Conservation (phyloP, 176 grass and related monocot genomes). For the Oryza nivara region DNA sequence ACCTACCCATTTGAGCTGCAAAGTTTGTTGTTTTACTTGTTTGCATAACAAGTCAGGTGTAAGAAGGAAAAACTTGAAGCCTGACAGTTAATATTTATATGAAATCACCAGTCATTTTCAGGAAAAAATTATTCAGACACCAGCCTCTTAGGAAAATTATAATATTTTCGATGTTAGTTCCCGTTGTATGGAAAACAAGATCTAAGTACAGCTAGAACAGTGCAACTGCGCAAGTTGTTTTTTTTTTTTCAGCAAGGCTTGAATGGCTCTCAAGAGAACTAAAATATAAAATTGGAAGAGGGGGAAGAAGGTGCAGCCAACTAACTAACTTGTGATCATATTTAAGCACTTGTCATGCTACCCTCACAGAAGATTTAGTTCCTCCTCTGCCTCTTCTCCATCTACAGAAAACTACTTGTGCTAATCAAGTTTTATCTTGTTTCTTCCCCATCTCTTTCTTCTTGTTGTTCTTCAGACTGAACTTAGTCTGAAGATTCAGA, state of each 20-base stretch:
- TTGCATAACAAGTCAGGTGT: background rate
- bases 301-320: conserved; percentile 44
- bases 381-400: conserved; percentile 9
- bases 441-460: background rate
- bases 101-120: background rate
- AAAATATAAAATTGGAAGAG: background rate
- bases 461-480: conserved; percentile 35
- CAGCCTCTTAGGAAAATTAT: conserved; percentile 10
- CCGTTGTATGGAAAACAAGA: conserved; percentile 18
- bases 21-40: background rate
- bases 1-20: background rate
- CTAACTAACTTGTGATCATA: conserved; percentile 57
- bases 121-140: background rate
- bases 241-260: conserved; percentile 28
- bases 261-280: conserved; percentile 18
- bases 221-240: conserved; percentile 11
- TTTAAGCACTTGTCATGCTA: conserved; percentile 46
- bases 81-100: background rate
- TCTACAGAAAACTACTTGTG: conserved; percentile 30
- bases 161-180: conserved; percentile 8
- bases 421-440: conserved; percentile 6
- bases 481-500: conserved; percentile 26
- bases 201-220: conserved; percentile 52
- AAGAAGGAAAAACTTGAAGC: background rate
- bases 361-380: conserved; percentile 54